Evolutionary conservation across 2,329 filamentous ascomycete genomes (phyloP), one percentile per base, ranked within the genome.

Genomic region (Aspergillus ochraceoroseus): DNA sequence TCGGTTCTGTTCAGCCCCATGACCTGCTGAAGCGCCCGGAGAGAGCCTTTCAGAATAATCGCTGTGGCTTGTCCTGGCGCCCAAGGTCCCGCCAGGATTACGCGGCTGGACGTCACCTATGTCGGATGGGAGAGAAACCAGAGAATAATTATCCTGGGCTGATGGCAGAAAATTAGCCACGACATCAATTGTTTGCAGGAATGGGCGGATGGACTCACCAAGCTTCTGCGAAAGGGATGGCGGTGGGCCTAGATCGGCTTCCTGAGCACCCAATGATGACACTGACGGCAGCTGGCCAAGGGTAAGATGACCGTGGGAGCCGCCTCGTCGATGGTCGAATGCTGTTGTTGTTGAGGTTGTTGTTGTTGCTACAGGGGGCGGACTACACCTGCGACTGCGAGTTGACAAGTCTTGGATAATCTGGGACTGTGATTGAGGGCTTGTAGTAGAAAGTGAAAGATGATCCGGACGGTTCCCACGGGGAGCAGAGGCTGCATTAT

Each of bases 181-280:
- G 22, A 37, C 22, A 18, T 23, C 15, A 12, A 31, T 22, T 33
- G 14, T 32, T 18, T n/a, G 27, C 14, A 15, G 9, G 17, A 12
- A 12, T 18, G 12, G 36, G 8, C 13, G 19, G 23, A 36, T 26
- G 13, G 28, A 44, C 48, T 46, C 37, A 52, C 49, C 41, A 41
- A 47, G 45, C 37, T 44, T 43, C 42, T 22, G 32, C n/a, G 25
- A 17, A 31, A 41, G 39, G 27, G 43, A 30, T 30, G 36, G 46
- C 29, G 26, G 35, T 33, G 36, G 44, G 41, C 20, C 44, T 45
- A 35, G 42, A 33, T 37, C 48, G 40, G 32, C 31, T 31, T 48
- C 54, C 17, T 52, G 48, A 11, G 41, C 32, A 7, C 50, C 55
- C 37, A 61, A 48, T 11, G 57, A 56, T 17, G 58, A 61, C 30